phyloP scores from a whole-genome alignment of 306 rosid species.

The Mimosa pudica region DNA sequence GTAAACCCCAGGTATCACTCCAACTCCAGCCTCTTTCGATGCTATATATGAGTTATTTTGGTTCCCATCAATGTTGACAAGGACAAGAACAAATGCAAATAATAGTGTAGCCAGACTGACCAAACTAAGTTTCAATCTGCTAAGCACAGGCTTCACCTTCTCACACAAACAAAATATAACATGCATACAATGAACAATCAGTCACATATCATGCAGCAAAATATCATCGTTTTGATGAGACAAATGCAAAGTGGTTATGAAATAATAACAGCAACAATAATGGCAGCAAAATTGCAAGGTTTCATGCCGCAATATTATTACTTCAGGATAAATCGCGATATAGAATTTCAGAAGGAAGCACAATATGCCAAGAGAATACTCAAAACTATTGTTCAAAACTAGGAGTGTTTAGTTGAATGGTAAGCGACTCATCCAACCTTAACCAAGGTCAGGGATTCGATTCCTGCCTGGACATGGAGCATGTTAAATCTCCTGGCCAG shows the following conservation, averaged over 20 bases:
- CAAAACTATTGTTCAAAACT: neutral
- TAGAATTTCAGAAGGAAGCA: conserved; percentile 3
- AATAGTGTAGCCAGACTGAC: conserved; percentile 64
- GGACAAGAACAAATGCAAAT: conserved; percentile 52
- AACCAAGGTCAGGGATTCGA: too few species aligned
- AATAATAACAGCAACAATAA: neutral
- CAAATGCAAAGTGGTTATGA: conserved; percentile 3
- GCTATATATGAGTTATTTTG: conserved; percentile 36
- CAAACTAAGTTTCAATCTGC: conserved; percentile 74
- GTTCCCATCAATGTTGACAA: conserved; percentile 61
- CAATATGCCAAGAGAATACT: neutral
- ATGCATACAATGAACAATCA: neutral
- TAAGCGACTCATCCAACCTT: too few species aligned
- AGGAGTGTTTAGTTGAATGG: too few species aligned
- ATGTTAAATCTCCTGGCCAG: too few species aligned
- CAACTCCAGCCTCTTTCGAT: conserved; percentile 45
- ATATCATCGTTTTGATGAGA: neutral
- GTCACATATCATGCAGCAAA: conserved; percentile 22
- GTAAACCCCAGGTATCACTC: conserved; percentile 84
- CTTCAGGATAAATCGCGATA: neutral
- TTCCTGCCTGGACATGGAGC: too few species aligned
- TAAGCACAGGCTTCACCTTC: conserved; percentile 89
- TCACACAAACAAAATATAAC: conserved; percentile 28
- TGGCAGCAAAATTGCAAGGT: neutral
- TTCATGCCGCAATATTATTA: neutral